Evolutionary conservation across 2,329 filamentous ascomycete species (phyloP), one percentile per base, ranked within the genome.

Genomic region (Sporothrix phasma): DNA sequence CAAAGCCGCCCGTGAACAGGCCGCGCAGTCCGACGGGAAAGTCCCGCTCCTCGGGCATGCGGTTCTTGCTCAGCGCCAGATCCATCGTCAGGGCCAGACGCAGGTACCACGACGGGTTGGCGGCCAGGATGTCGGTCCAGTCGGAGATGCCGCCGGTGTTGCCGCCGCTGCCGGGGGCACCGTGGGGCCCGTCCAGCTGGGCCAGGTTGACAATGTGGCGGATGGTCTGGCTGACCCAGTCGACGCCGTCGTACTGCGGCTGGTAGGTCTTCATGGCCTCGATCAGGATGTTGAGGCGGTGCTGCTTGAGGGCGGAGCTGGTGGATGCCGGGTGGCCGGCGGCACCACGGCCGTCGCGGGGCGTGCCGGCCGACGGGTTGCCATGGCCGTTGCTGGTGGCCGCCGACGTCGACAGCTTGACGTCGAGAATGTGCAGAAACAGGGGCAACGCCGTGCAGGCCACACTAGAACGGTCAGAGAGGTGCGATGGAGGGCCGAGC

Each of bases 291-390:
- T 67, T 66, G 61, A 68, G 67, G 8, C 76, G 74, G 61, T 78
- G 76, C 66, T 78, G 76, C 66, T 78, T 79, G 3, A 76, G 69
- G 2, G 73, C 74, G 0, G 74, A 71, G 19, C 75, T 73, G 13
- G 73, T 53, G 2, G 41, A 37, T 11, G 53, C 41, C 19, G 53
- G 31, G 37, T 26, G 10, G 61, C 47, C 45, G n/a, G n/a, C 34
- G 46, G 17, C 39, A 7, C 29, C n/a, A 24, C 24, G 29, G 41
- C 26, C 43, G 22, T 60, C 45, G 19, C 39, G 37, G 19, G 51
- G 34, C 19, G 64, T 46, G 17, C 22, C 46, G 37, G 24, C 53
- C 4, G 31, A 24, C 8, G 34, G 10, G 24, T 43, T 11, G 46
- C 22, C 37, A 43, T 17, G 17, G 62, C 8, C 8, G 37, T 17